These are phyloP conservation scores for Wickerhamiella hasegawae DNA, from an alignment of 805 yeast species.

Conservation along the genomic window DNA sequence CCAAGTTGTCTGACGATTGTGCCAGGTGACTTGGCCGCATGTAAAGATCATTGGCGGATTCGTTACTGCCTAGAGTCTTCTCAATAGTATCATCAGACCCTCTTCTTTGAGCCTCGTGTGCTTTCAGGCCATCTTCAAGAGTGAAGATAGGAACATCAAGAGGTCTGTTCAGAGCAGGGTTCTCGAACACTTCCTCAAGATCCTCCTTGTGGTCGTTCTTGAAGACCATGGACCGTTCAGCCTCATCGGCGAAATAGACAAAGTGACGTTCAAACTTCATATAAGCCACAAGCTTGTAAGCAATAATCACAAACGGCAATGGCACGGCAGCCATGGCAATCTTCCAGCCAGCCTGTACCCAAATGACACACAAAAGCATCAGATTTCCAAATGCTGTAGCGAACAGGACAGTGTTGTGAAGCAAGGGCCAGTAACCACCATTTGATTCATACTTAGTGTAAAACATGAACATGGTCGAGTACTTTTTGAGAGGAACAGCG, in stretches of 20 bases:
- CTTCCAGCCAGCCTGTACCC: slow-evolving; percentile 23
- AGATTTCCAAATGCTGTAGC: slow-evolving; percentile 23
- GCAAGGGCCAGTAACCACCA: slow-evolving; percentile 24
- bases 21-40: too few relatives aligned
- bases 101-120: too few relatives aligned
- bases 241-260: slow-evolving; percentile 7
- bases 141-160: slow-evolving; percentile 8
- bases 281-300: slow-evolving; percentile 16
- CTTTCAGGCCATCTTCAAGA: background rate
- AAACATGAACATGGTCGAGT: slow-evolving; percentile 21
- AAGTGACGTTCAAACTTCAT: slow-evolving; percentile 9
- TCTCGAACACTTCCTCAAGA: slow-evolving; percentile 9
- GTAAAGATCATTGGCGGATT: too few relatives aligned
- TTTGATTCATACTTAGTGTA: slow-evolving; percentile 24
- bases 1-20: too few relatives aligned
- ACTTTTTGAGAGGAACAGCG: slow-evolving; percentile 22
- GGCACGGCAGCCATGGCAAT: slow-evolving; percentile 21
- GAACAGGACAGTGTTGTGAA: slow-evolving; percentile 21
- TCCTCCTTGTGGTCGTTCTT: background rate
- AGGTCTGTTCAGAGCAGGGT: slow-evolving; percentile 8
- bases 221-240: background rate
- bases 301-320: slow-evolving; percentile 15
- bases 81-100: too few relatives aligned
- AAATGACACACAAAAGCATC: slow-evolving; percentile 22
- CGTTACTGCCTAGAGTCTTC: too few relatives aligned